These are phyloP conservation scores for Aspergillus saccharolyticus DNA, from an alignment of 495 filamentous ascomycete genomes.

Conservation along the genomic window DNA sequence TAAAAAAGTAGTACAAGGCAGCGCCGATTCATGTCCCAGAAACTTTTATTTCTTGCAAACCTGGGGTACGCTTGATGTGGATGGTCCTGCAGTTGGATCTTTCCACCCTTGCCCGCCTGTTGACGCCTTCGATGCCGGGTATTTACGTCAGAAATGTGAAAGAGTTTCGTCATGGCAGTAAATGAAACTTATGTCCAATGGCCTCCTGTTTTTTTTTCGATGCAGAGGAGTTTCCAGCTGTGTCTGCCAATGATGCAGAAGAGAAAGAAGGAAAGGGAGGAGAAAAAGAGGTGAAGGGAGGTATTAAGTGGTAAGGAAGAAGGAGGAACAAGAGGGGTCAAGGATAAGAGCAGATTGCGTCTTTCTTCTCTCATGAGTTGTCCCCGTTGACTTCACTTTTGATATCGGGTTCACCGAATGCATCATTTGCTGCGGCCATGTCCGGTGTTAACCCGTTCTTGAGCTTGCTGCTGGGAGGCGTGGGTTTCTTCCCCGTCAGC, in stretches of 20 bases:
- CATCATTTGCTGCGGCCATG: conserved; percentile 19
- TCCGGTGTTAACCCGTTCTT: conserved; percentile 33
- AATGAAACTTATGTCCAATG: conserved; percentile 22
- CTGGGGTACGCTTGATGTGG: background rate
- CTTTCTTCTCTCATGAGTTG: background rate
- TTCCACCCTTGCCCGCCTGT: conserved; percentile 9
- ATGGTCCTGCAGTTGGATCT: conserved; percentile 17
- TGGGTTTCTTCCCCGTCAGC: conserved; percentile 34
- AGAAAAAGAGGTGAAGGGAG: conserved; percentile 1
- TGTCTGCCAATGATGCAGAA: too few relatives aligned
- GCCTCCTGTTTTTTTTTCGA: conserved; percentile 3
- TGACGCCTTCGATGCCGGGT: conserved; percentile 29
- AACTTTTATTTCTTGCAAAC: conserved; percentile 11
- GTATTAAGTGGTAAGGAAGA: background rate
- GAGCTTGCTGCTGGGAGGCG: conserved; percentile 35
- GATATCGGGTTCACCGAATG: conserved; percentile 17
- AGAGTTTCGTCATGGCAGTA: background rate
- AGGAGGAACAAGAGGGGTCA: background rate
- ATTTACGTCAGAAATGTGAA: conserved; percentile 28
- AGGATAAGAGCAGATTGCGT: background rate
- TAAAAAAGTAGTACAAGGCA: background rate
- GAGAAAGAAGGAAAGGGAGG: conserved; percentile 1
- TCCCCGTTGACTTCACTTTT: conserved; percentile 27
- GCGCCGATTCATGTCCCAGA: conserved; percentile 19
- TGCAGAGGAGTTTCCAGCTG: conserved; percentile 15